phyloP scores from a whole-genome alignment of 306 rosid species.

The Gillenia trifoliata region DNA sequence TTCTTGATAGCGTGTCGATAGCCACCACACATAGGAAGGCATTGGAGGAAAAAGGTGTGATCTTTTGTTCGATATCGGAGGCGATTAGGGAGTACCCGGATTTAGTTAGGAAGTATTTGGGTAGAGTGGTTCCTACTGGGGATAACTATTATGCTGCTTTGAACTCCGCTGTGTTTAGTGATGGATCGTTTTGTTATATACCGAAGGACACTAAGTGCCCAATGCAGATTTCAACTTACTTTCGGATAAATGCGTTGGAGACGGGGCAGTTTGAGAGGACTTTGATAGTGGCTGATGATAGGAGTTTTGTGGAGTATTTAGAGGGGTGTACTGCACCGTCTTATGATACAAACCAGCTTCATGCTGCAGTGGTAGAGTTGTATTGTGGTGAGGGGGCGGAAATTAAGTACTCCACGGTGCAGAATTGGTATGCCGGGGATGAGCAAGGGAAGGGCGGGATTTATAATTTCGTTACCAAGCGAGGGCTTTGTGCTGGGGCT shows the following conservation, averaged over 20 bases:
- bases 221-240: slow-evolving; percentile 86
- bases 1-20: slow-evolving; percentile 79
- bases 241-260: slow-evolving; percentile 76
- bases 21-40: slow-evolving; percentile 89
- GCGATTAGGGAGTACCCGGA: slow-evolving; percentile 81
- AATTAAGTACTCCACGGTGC: slow-evolving; percentile 93
- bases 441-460: slow-evolving; percentile 81
- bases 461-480: slow-evolving; percentile 79
- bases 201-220: slow-evolving; percentile 81
- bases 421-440: slow-evolving; percentile 94
- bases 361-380: slow-evolving; percentile 91
- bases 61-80: slow-evolving; percentile 84
- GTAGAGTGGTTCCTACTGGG: slow-evolving; percentile 74
- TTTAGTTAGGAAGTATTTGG: slow-evolving; percentile 58
- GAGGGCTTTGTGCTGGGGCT: slow-evolving; percentile 79
- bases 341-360: slow-evolving; percentile 85
- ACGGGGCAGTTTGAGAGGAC: slow-evolving; percentile 96
- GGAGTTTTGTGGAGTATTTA: slow-evolving; percentile 84
- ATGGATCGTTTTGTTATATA: slow-evolving; percentile 81
- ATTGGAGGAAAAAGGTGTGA: slow-evolving; percentile 69
- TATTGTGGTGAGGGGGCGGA: slow-evolving; percentile 67
- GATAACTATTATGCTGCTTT: slow-evolving; percentile 79
- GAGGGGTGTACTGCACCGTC: slow-evolving; percentile 96
- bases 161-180: slow-evolving; percentile 85
- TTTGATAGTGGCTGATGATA: slow-evolving; percentile 81